phyloP scores from a whole-genome alignment of 2,329 filamentous ascomycete genomes.

The Thermomyces lanuginosus region DNA sequence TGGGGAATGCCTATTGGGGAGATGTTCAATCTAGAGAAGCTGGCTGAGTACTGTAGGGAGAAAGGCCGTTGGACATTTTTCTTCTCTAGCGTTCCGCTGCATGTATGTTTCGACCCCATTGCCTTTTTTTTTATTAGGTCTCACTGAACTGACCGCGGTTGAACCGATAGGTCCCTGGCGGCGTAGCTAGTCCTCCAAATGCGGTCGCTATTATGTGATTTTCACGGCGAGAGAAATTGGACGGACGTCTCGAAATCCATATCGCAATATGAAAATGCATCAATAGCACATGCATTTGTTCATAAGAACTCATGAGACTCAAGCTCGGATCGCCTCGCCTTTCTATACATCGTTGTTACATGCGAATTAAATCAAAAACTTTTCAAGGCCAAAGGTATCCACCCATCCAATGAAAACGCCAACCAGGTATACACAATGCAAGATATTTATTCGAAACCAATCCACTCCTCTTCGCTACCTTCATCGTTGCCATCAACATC shows the following conservation, averaged over 20 bases:
- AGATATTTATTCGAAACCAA: constrained; percentile 33
- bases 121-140: not conserved
- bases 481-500: constrained; percentile 19
- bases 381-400: too few relatives aligned
- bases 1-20: constrained; percentile 20
- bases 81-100: constrained; percentile 18
- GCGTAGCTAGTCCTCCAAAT: constrained; percentile 32
- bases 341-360: too few relatives aligned
- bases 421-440: constrained; percentile 7
- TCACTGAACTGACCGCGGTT: not conserved
- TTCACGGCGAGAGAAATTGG: too few relatives aligned
- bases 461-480: constrained; percentile 35
- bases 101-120: constrained; percentile 9
- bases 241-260: too few relatives aligned
- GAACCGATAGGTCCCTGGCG: constrained; percentile 26
- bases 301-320: too few relatives aligned
- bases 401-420: constrained; percentile 3
- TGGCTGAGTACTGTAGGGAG: constrained; percentile 16
- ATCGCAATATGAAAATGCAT: too few relatives aligned
- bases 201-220: constrained; percentile 28
- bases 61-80: constrained; percentile 18
- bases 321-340: too few relatives aligned
- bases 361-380: too few relatives aligned
- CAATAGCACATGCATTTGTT: too few relatives aligned
- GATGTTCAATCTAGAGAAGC: constrained; percentile 19